Conservation (phyloP, 2,329 filamentous ascomycete species). For the Colletotrichum lindemuthianum region DNA sequence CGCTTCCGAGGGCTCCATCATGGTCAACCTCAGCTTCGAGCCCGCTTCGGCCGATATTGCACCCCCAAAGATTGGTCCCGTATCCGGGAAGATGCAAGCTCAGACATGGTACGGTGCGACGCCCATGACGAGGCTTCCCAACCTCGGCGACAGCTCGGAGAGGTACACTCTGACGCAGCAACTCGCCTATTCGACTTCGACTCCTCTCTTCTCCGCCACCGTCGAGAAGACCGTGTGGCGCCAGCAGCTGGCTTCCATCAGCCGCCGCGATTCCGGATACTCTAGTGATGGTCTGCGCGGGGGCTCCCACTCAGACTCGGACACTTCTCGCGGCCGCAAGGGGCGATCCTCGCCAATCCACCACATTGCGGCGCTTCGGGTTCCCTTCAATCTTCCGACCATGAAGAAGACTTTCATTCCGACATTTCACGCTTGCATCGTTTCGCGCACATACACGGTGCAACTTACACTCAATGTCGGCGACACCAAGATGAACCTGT, state of each 20-base stretch:
- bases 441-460: constrained; percentile 64
- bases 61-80: constrained; percentile 59
- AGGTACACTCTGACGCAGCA: constrained; percentile 39
- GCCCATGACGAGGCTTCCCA: constrained; percentile 58
- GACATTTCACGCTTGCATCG: constrained; percentile 68
- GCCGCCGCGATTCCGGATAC: constrained; percentile 65
- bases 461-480: constrained; percentile 56
- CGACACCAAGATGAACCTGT: constrained; percentile 55
- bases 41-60: constrained; percentile 53
- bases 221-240: constrained; percentile 54
- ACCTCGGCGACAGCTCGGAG: constrained; percentile 60
- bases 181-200: constrained; percentile 58
- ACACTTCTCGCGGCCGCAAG: constrained; percentile 37
- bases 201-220: constrained; percentile 50
- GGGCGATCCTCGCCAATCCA: constrained; percentile 44
- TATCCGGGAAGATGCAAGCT: constrained; percentile 61
- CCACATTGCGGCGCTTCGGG: constrained; percentile 54
- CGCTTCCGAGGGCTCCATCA: constrained; percentile 53
- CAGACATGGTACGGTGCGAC: constrained; percentile 63
- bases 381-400: constrained; percentile 60
- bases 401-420: constrained; percentile 62
- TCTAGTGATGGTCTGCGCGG: constrained; percentile 52
- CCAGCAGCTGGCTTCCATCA: constrained; percentile 44
- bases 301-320: constrained; percentile 48
- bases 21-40: constrained; percentile 59